Evolutionary conservation across 495 filamentous ascomycete species (phyloP).

Genomic region (Schizothecium vesticola): DNA sequence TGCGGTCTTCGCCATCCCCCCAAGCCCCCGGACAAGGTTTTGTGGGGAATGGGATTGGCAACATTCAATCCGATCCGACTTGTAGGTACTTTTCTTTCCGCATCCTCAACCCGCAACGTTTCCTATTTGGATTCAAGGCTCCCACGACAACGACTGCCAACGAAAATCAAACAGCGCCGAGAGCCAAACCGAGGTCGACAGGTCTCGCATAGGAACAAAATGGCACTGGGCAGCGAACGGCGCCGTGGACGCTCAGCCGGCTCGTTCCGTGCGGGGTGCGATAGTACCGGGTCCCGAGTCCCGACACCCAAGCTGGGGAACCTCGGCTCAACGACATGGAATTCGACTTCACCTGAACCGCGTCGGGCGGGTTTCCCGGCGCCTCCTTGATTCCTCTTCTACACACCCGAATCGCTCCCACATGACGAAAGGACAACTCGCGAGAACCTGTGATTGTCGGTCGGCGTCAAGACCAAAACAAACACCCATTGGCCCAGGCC

Average conservation of each 20-base stretch:
- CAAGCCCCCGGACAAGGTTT: neutral
- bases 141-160: neutral
- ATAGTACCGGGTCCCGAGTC: neutral
- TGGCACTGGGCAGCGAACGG: neutral
- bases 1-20: neutral
- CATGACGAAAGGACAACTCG: neutral
- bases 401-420: neutral
- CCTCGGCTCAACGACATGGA: slow-evolving; percentile 4
- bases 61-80: too few relatives aligned
- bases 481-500: neutral
- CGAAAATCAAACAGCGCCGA: neutral
- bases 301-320: neutral
- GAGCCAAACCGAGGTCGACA: neutral
- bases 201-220: neutral
- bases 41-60: neutral
- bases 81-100: neutral
- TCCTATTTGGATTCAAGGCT: neutral
- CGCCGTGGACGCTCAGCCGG: neutral
- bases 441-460: neutral
- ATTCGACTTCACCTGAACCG: neutral
- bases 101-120: neutral
- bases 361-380: neutral
- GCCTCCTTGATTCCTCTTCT: neutral
- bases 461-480: neutral
- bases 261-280: slow-evolving; percentile 8